These are phyloP conservation scores for Linnemannia hyalina DNA, from an alignment of 192 early-diverging fungal genomes.

Conservation along the genomic window DNA sequence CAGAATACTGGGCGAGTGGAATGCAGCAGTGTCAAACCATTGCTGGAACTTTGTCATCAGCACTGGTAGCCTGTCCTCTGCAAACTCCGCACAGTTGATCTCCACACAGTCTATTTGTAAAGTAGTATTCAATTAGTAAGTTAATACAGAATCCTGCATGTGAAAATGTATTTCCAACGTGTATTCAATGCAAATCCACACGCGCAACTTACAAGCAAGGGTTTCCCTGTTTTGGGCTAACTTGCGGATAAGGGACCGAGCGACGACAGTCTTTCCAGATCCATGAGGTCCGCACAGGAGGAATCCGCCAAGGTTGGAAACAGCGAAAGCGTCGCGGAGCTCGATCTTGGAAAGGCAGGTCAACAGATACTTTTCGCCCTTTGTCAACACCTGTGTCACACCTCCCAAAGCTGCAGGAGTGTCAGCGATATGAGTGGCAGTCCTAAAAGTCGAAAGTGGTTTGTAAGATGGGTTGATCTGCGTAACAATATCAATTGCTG, in stretches of 20 bases:
- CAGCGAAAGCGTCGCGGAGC: slow-evolving; percentile 53
- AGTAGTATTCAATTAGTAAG: background rate
- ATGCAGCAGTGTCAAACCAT: slow-evolving; percentile 75
- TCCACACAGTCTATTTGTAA: slow-evolving; percentile 61
- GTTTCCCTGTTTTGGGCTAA: slow-evolving; percentile 57
- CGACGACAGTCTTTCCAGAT: slow-evolving; percentile 80
- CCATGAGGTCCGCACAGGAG: slow-evolving; percentile 80
- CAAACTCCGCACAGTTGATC: slow-evolving; percentile 70
- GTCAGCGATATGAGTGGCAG: slow-evolving; percentile 33
- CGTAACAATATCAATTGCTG: background rate
- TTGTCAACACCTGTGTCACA: slow-evolving; percentile 50
- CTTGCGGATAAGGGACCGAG: slow-evolving; percentile 61
- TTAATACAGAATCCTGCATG: background rate
- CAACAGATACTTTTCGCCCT: slow-evolving; percentile 56
- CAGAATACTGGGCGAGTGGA: slow-evolving; percentile 78
- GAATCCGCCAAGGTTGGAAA: slow-evolving; percentile 65
- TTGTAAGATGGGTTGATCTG: background rate
- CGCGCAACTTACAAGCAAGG: slow-evolving; percentile 58
- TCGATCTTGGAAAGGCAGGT: slow-evolving; percentile 58
- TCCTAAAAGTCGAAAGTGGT: slow-evolving; percentile 11
- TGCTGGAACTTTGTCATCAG: slow-evolving; percentile 71
- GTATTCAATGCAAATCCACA: slow-evolving; percentile 14
- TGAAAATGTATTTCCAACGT: slow-evolving; percentile 40
- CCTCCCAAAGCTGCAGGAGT: slow-evolving; percentile 58
- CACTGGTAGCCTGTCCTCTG: slow-evolving; percentile 67